Evolutionary conservation across 352 stramenopile genomes (phyloP).

Genomic region (Albugo laibachii): DNA sequence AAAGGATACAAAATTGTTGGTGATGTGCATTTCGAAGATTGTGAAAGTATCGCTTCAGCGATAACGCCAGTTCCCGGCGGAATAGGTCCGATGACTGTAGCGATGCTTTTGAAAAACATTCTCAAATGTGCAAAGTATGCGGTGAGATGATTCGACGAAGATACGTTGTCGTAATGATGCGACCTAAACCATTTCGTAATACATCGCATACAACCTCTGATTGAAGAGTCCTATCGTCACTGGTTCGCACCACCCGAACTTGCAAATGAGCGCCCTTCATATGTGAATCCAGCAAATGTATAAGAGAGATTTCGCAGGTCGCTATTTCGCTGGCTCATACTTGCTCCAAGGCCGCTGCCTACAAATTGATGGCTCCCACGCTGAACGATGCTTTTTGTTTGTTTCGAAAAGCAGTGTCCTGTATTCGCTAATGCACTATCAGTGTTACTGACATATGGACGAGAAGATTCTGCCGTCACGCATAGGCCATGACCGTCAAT

Average conservation of each 20-base stretch:
- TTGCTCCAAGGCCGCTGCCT: conserved; percentile 15
- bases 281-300: conserved; percentile 70
- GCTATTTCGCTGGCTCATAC: conserved; percentile 26
- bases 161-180: too few species aligned
- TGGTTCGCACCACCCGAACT: too few species aligned
- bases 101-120: conserved; percentile 83
- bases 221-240: too few species aligned
- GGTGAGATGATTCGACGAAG: neutral
- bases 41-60: conserved; percentile 57
- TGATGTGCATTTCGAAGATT: conserved; percentile 91
- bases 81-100: conserved; percentile 98
- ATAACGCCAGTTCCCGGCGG: conserved; percentile 94
- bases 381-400: neutral
- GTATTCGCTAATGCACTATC: neutral
- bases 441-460: conserved; percentile 5
- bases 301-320: conserved; percentile 66
- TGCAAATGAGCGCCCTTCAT: conserved; percentile 18
- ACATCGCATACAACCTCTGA: too few species aligned
- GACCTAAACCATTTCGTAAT: too few species aligned
- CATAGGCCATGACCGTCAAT: conserved; percentile 50
- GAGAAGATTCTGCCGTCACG: conserved; percentile 21
- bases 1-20: conserved; percentile 89
- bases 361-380: neutral
- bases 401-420: neutral
- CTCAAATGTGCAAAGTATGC: conserved; percentile 37